These are phyloP conservation scores for Nidula microcarpa DNA, from an alignment of 768 basidiomycete genomes.

Conservation along the genomic window DNA sequence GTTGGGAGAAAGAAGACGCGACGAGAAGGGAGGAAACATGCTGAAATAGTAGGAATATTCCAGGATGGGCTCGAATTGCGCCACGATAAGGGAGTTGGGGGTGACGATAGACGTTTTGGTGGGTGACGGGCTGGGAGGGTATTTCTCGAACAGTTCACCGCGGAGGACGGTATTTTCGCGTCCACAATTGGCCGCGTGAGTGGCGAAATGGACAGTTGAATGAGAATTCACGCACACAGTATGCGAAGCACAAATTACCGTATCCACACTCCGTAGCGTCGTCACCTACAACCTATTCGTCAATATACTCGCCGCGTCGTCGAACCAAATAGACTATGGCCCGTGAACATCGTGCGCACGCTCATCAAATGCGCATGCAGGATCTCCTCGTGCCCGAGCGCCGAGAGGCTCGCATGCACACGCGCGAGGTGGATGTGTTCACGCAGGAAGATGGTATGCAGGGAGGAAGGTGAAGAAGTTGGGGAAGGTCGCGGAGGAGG, in stretches of 20 bases:
- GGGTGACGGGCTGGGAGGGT: slow-evolving; percentile 38
- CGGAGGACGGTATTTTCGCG: slow-evolving; percentile 97
- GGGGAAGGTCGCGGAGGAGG: slow-evolving; percentile 90
- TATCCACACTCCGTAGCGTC: slow-evolving; percentile 87
- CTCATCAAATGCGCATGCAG: slow-evolving; percentile 86
- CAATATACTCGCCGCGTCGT: slow-evolving; percentile 93
- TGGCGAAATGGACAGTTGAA: not conserved
- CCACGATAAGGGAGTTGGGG: slow-evolving; percentile 86
- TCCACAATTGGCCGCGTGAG: slow-evolving; percentile 31
- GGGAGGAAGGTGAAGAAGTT: slow-evolving; percentile 86
- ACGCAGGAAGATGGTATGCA: slow-evolving; percentile 82
- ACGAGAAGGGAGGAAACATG: slow-evolving; percentile 23
- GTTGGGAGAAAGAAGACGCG: no score
- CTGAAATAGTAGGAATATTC: slow-evolving; percentile 50
- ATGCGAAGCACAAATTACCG: slow-evolving; percentile 93
- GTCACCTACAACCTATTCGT: slow-evolving; percentile 94
- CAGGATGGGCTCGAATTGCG: slow-evolving; percentile 74
- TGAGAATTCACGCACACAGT: slow-evolving; percentile 61
- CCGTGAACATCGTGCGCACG: slow-evolving; percentile 90
- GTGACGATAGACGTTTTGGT: slow-evolving; percentile 79
- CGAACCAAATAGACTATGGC: slow-evolving; percentile 95
- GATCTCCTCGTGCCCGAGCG: slow-evolving; percentile 90
- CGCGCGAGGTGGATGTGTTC: slow-evolving; percentile 88
- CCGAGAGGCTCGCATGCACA: slow-evolving; percentile 86
- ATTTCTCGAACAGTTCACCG: slow-evolving; percentile 66